Conservation (phyloP, 2,329 filamentous ascomycete species). For the Cladophialophora carrionii region DNA sequence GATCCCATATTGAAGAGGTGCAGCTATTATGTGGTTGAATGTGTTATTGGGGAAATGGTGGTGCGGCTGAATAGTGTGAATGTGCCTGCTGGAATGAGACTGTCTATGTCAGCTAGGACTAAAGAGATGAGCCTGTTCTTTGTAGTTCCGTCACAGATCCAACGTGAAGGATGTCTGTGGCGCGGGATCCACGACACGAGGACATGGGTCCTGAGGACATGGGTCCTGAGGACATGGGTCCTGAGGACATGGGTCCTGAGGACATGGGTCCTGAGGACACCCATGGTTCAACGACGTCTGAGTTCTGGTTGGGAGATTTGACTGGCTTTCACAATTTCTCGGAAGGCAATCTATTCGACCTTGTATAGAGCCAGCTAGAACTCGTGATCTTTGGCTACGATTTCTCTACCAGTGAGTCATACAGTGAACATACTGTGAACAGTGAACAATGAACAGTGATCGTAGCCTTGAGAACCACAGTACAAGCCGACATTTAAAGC, state of each 20-base stretch:
- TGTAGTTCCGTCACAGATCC: too few relatives aligned
- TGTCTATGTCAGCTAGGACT: too few relatives aligned
- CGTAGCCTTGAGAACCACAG: slow-evolving; percentile 37
- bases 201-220: too few relatives aligned
- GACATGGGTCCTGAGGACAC: too few relatives aligned
- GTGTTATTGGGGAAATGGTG: neutral
- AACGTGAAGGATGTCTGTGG: neutral
- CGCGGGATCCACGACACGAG: neutral
- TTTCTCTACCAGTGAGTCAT: neutral
- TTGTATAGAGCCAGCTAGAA: neutral
- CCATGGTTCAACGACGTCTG: neutral
- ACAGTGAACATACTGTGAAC: slow-evolving; percentile 22
- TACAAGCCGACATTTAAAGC: slow-evolving; percentile 9
- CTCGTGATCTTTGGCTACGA: too few relatives aligned
- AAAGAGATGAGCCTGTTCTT: too few relatives aligned
- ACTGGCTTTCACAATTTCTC: neutral
- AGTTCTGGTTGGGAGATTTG: neutral
- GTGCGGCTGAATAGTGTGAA: neutral
- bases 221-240: too few relatives aligned
- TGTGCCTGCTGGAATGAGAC: neutral
- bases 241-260: too few relatives aligned
- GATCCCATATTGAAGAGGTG: neutral
- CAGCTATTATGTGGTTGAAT: neutral
- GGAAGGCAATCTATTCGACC: neutral
- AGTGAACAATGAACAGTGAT: too few relatives aligned